phyloP scores from a whole-genome alignment of 768 basidiomycete genomes.

The Trametes punicea region DNA sequence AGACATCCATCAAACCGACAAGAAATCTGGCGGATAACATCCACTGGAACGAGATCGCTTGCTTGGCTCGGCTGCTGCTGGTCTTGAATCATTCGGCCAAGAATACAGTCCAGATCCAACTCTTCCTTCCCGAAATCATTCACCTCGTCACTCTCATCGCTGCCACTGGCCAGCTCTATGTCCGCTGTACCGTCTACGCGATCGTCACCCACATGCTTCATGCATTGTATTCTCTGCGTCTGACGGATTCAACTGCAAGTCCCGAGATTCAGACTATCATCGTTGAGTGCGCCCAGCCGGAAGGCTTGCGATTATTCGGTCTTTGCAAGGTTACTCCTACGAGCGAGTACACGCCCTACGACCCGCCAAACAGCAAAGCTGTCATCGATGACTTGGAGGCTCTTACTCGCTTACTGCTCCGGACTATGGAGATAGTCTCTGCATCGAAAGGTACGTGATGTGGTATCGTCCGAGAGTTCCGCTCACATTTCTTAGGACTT shows the following conservation, averaged over 20 bases:
- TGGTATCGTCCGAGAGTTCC: neutral
- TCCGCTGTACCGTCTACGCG: conserved; percentile 81
- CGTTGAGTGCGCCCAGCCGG: conserved; percentile 53
- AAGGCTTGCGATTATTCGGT: conserved; percentile 70
- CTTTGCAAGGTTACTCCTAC: conserved; percentile 57
- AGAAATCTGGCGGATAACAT: conserved; percentile 64
- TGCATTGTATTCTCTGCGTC: conserved; percentile 57
- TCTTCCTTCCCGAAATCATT: conserved; percentile 80
- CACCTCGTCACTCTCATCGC: conserved; percentile 79
- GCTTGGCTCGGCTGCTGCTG: conserved; percentile 71
- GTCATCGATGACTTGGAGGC: conserved; percentile 64
- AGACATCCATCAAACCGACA: conserved; percentile 62
- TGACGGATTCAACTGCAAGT: conserved; percentile 52
- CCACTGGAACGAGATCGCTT: conserved; percentile 80
- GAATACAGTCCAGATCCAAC: conserved; percentile 60
- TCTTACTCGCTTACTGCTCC: conserved; percentile 59
- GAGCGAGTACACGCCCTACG: conserved; percentile 64
- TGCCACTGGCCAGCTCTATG: conserved; percentile 66
- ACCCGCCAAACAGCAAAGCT: conserved; percentile 50
- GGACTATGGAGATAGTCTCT: conserved; percentile 60
- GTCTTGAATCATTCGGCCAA: conserved; percentile 67
- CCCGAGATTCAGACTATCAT: conserved; percentile 62
- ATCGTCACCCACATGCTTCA: conserved; percentile 81
- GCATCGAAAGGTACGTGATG: conserved; percentile 58
- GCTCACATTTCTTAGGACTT: conserved; percentile 45